Conservation (phyloP, 208 protist species). For the Angomonas ambiguus region DNA sequence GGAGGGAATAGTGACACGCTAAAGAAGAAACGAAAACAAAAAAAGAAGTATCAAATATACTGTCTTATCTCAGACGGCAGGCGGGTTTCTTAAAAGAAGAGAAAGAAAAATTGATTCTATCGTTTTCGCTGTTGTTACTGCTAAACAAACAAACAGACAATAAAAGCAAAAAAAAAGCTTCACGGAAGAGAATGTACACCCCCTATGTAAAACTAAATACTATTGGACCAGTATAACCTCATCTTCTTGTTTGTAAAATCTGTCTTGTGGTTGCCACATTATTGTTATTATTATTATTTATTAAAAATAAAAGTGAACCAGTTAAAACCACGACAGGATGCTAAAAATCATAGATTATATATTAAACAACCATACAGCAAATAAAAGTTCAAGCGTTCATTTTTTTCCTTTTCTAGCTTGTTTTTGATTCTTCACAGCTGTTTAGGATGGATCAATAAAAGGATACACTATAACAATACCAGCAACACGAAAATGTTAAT, state of each 20-base stretch:
- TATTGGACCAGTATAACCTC: no score
- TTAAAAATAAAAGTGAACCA: constrained; percentile 1
- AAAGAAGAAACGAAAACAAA: not conserved
- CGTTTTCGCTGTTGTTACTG: not conserved
- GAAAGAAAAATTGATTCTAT: not conserved
- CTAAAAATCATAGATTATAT: no score
- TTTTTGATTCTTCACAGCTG: not conserved
- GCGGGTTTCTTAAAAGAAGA: constrained; percentile 3
- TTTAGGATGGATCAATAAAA: not conserved
- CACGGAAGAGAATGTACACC: no score
- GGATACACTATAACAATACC: not conserved
- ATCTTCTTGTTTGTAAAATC: no score
- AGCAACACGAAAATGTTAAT: not conserved
- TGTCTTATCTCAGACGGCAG: constrained; percentile 4
- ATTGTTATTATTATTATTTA: not conserved
- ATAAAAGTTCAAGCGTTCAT: no score
- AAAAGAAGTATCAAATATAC: constrained; percentile 7
- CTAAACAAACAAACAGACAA: not conserved
- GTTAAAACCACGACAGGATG: no score
- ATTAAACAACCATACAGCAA: no score
- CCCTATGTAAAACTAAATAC: no score
- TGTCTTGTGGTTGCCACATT: not conserved
- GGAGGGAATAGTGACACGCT: not conserved
- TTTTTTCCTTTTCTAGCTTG: not conserved
- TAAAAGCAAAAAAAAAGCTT: not conserved